phyloP scores from a whole-genome alignment of 148 eudicot species.

The Silene latifolia region DNA sequence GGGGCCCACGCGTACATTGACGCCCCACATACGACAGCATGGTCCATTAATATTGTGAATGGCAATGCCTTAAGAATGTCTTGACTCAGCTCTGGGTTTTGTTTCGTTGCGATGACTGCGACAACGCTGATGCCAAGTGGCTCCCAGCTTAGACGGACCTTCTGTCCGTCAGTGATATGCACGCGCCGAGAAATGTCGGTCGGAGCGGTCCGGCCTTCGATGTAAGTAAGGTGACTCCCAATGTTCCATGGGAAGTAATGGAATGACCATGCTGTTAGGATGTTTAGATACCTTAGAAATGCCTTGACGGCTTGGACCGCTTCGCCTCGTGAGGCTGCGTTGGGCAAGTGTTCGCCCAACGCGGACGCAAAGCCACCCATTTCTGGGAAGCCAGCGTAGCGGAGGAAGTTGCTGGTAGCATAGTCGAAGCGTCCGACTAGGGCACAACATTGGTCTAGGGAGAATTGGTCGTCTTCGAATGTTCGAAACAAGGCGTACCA shows the following conservation, averaged over 20 bases:
- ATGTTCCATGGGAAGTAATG: slow-evolving; percentile 7
- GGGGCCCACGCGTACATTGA: slow-evolving; percentile 12
- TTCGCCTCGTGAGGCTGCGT: not conserved
- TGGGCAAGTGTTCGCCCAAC: not conserved
- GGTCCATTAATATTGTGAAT: slow-evolving; percentile 7
- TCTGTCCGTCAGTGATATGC: slow-evolving; percentile 2
- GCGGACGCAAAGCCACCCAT: not conserved
- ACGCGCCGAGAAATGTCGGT: not conserved
- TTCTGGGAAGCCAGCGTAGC: slow-evolving; percentile 1
- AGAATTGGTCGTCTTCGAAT: not conserved
- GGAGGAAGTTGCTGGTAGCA: slow-evolving; percentile 10
- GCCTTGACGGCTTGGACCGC: not conserved
- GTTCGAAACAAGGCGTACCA: slow-evolving; percentile 5
- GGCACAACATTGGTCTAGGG: slow-evolving; percentile 6
- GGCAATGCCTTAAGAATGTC: not conserved
- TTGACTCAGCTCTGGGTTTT: not conserved
- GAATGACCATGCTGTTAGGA: slow-evolving; percentile 8
- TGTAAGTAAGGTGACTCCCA: slow-evolving; percentile 5
- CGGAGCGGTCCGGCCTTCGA: not conserved
- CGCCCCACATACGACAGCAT: slow-evolving; percentile 10
- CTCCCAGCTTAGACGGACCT: not conserved
- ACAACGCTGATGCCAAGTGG: not conserved
- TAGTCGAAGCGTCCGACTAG: slow-evolving; percentile 4
- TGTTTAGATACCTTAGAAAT: not conserved
- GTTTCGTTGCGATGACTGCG: not conserved